Percentiles rank a stretch among this genome's conserved stretches.
Conservation (phyloP, 2,329 filamentous ascomycete genomes). For the Cladophialophora chaetospira region DNA sequence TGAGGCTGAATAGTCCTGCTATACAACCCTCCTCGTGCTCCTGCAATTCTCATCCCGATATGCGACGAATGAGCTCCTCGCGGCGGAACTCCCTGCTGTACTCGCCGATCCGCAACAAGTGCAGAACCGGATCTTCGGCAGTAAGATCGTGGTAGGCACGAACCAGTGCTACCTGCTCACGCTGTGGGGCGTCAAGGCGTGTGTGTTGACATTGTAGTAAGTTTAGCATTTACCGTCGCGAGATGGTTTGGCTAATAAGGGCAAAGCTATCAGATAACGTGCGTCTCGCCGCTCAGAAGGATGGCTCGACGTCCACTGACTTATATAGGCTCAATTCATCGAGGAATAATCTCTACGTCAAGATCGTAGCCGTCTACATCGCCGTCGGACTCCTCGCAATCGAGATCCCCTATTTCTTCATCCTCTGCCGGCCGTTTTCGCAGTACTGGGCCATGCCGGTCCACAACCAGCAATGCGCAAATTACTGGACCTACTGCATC, state of each 20-base stretch:
- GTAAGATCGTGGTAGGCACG: neutral
- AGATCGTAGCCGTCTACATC: neutral
- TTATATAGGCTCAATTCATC: neutral
- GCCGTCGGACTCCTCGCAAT: neutral
- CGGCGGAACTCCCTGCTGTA: neutral
- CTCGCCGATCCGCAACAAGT: neutral
- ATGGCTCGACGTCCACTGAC: neutral
- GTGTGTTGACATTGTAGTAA: neutral
- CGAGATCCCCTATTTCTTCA: neutral
- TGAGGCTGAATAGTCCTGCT: neutral
- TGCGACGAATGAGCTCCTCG: neutral
- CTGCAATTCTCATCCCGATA: neutral
- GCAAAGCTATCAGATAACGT: neutral
- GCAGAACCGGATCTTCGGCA: neutral
- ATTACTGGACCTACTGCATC: neutral
- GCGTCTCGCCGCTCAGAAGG: neutral
- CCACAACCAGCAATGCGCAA: neutral
- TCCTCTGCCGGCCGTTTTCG: neutral
- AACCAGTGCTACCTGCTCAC: neutral
- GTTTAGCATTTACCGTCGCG: neutral
- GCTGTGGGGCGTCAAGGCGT: neutral
- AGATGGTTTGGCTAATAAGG: neutral
- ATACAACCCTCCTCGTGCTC: neutral
- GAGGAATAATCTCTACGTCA: neutral
- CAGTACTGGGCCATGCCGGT: neutral